These are phyloP conservation scores for Buxus sempervirens DNA, from an alignment of 164 flowering plant genomes.

Conservation along the genomic window DNA sequence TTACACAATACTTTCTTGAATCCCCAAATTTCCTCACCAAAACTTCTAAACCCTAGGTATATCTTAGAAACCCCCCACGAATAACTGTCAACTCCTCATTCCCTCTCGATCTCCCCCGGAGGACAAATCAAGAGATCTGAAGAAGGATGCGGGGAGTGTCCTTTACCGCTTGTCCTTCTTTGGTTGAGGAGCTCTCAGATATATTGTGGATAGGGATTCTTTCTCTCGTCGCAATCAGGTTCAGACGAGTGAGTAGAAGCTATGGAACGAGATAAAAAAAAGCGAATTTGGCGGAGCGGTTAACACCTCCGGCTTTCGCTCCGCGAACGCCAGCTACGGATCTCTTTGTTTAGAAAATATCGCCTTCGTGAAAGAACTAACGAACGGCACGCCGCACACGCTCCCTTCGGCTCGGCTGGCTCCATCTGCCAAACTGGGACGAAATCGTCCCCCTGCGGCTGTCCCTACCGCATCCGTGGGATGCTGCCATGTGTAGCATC, in stretches of 20 bases:
- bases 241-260: neutral
- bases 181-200: neutral
- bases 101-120: neutral
- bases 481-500: too few relatives aligned
- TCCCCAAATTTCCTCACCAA: neutral
- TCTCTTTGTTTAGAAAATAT: constrained; percentile 1
- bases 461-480: too few relatives aligned
- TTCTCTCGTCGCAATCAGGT: constrained; percentile 4
- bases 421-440: too few relatives aligned
- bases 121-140: too few relatives aligned
- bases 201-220: neutral
- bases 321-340: constrained; percentile 15
- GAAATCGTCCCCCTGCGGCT: too few relatives aligned
- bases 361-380: neutral
- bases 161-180: neutral
- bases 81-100: too few relatives aligned
- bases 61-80: neutral
- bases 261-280: neutral
- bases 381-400: neutral
- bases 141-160: too few relatives aligned
- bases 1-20: neutral
- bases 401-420: neutral
- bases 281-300: neutral
- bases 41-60: neutral
- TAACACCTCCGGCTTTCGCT: constrained; percentile 9